Evolutionary conservation across 2,329 filamentous ascomycete genomes (phyloP).

Genomic region (Leptographium radiaticola): DNA sequence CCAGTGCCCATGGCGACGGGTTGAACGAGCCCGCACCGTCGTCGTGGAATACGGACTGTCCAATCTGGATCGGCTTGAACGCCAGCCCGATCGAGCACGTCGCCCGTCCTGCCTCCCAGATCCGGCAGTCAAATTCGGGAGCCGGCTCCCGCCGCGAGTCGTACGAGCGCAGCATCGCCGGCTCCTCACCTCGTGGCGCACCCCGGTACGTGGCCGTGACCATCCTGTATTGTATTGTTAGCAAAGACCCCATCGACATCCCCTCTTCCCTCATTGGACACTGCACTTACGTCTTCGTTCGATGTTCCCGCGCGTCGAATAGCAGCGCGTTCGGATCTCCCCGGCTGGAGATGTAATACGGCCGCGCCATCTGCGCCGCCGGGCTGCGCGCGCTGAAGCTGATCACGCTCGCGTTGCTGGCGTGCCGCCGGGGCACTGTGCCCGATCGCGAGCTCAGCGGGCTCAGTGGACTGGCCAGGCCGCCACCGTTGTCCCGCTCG

Average conservation of each 20-base stretch:
- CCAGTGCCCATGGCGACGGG: constrained; percentile 69
- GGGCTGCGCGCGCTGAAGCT: constrained; percentile 63
- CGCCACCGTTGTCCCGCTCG: constrained; percentile 3
- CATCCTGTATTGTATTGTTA: constrained; percentile 41
- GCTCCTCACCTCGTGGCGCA: constrained; percentile 51
- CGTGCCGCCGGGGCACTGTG: constrained; percentile 42
- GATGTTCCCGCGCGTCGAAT: constrained; percentile 76
- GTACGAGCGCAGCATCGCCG: constrained; percentile 78
- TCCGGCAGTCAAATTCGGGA: constrained; percentile 84
- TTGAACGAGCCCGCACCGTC: constrained; percentile 90
- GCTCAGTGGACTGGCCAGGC: constrained; percentile 23
- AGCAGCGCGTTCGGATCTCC: constrained; percentile 76
- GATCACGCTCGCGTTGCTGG: constrained; percentile 70
- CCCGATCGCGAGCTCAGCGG: constrained; percentile 24
- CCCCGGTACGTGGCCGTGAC: constrained; percentile 87
- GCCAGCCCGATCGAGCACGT: constrained; percentile 82
- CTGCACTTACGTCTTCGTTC: constrained; percentile 71
- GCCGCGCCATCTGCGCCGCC: constrained; percentile 39
- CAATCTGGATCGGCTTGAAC: constrained; percentile 91
- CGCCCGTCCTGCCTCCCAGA: constrained; percentile 95
- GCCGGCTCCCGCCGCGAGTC: constrained; percentile 86
- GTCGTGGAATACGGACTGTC: constrained; percentile 87
- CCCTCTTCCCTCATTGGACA: background rate
- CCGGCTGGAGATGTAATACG: constrained; percentile 42
- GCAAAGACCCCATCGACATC: constrained; percentile 1